Base-by-base conservation (phyloP, 2,329 filamentous ascomycete genomes). In the Fusarium redolens region DNA sequence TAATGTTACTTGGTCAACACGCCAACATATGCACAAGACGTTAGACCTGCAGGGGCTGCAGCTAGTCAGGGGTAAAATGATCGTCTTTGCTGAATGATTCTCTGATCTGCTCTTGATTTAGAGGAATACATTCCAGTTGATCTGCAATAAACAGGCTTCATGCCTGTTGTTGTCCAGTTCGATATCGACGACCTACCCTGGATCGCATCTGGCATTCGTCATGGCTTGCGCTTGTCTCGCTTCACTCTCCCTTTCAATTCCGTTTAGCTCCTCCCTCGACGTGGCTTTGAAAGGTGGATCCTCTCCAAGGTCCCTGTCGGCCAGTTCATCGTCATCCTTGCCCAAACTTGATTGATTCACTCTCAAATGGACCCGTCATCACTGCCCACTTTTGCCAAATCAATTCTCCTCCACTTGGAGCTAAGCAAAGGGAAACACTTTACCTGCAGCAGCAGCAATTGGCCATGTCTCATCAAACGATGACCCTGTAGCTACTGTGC, bases 401-500 rank as follows among this genome's bases (percentile, higher is more conserved):
- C 18, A 28, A 54, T 70, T 69, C 52, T 60, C 43, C 65, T 65
- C 69, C 56, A 73, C 67, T 59, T 41, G 65, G 45, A 48, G 22
- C 54, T 57, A 57, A 51, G 52, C 54, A 40, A 61, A 61, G 65
- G 56, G 61, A 70, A 71, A 44, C 62, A 74, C 71, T 73, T 68
- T 73, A 73, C 71, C 58, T 68, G 71, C 71, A 73, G 57, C 45
- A 73, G 57, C 45, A 71, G 61, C 55, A 68, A 38, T 33, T 64
- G 62, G 38, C 30, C 18, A 44, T 69, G 57, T 45, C 31, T 41
- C 48, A 50, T 54, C n/a, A 56, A 33, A 11, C 17, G 9, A 56
- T 56, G 48, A 51, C 54, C 30, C 45, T 45, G 44, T 28, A 20
- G 10, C 1, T n/a, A 12, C 45, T 31, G 43, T 25, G 17, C 10